Evolutionary conservation across 208 protist species (phyloP).

Genomic region (Zelonia costaricensis): DNA sequence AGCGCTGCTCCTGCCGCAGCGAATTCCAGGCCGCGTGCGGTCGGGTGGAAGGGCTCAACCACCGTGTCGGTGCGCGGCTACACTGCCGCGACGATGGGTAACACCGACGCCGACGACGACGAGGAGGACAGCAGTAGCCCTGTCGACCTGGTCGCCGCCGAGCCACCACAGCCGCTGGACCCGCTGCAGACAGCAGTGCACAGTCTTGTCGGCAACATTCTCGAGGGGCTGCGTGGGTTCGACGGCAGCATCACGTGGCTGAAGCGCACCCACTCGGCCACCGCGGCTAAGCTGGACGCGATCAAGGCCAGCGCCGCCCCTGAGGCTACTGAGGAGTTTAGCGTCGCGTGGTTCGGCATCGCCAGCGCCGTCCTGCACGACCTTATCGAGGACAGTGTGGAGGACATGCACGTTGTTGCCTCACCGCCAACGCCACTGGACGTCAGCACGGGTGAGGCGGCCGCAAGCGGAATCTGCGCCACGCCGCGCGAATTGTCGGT

Average conservation of each 20-base stretch:
- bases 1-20: too few species aligned
- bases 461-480: neutral
- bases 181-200: constrained; percentile 22
- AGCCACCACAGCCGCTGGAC: constrained; percentile 4
- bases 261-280: constrained; percentile 18
- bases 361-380: constrained; percentile 28
- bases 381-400: constrained; percentile 24
- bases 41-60: constrained; percentile 12
- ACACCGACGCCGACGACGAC: constrained; percentile 1
- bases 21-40: constrained; percentile 1
- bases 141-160: neutral
- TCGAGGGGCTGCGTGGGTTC: constrained; percentile 31
- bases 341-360: constrained; percentile 40
- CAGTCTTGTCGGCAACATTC: constrained; percentile 16
- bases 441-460: neutral
- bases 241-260: constrained; percentile 30
- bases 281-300: constrained; percentile 19
- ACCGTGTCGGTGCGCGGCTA: neutral
- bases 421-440: neutral
- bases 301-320: constrained; percentile 17
- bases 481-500: constrained; percentile 21
- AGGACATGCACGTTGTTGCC: neutral
- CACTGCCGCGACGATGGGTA: neutral
- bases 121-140: too few species aligned
- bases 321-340: constrained; percentile 34